A percentile compares a stretch with the other conserved stretches of the same genome.
Evolutionary conservation across 495 filamentous ascomycete genomes (phyloP).

Genomic region (Penicillium steckii): DNA sequence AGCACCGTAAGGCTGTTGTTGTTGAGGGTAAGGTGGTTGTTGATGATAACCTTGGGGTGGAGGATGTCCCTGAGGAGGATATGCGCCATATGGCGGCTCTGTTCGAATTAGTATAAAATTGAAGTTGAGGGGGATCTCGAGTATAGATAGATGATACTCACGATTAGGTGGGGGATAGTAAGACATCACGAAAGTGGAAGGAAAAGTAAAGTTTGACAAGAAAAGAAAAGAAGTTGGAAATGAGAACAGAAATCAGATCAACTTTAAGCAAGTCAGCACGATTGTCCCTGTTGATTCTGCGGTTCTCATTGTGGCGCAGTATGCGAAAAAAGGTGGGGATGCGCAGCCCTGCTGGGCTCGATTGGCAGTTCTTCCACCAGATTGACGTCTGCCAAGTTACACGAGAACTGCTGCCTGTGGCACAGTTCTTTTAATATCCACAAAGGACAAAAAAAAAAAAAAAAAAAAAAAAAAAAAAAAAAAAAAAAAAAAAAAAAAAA

Average conservation of each 20-base stretch:
- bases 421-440: too few species aligned
- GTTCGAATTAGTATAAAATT: slow-evolving; percentile 3
- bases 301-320: slow-evolving; percentile 17
- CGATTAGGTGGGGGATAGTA: slow-evolving; percentile 31
- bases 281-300: not conserved
- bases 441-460: too few species aligned
- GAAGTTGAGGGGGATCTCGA: not conserved
- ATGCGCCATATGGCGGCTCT: slow-evolving; percentile 32
- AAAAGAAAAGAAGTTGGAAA: not conserved
- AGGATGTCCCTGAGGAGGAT: slow-evolving; percentile 22
- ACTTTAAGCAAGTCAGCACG: too few species aligned
- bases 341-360: slow-evolving; percentile 1
- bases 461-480: too few species aligned
- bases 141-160: slow-evolving; percentile 12
- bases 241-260: not conserved
- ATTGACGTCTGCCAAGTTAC: slow-evolving; percentile 13
- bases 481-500: too few species aligned
- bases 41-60: slow-evolving; percentile 38
- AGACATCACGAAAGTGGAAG: slow-evolving; percentile 22
- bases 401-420: not conserved
- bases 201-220: not conserved
- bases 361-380: not conserved
- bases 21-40: slow-evolving; percentile 20
- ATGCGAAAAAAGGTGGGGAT: not conserved
- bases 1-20: slow-evolving; percentile 26